Evolutionary conservation across 1,139 yeast genomes (phyloP).

Genomic region (Zhuliangozyma parablackwelliae): DNA sequence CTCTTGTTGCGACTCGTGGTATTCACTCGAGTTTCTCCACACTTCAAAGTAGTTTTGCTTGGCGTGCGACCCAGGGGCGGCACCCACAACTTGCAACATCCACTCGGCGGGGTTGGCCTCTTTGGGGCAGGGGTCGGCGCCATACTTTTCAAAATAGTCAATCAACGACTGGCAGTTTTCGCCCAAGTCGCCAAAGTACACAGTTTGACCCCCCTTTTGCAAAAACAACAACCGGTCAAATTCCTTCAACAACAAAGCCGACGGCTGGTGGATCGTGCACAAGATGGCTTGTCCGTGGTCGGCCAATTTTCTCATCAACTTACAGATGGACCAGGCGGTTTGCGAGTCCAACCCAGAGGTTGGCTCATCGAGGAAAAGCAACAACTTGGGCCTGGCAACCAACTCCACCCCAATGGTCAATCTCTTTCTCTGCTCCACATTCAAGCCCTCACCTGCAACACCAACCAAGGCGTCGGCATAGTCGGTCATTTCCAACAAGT

Average conservation of each 20-base stretch:
- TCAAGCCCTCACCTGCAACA: slow-evolving; percentile 37
- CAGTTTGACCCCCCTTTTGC: slow-evolving; percentile 61
- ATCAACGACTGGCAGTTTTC: slow-evolving; percentile 44
- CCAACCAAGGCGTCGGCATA: slow-evolving; percentile 38
- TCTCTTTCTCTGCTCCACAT: slow-evolving; percentile 35
- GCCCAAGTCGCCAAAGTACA: slow-evolving; percentile 56
- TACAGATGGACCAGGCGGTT: slow-evolving; percentile 64
- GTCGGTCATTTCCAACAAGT: slow-evolving; percentile 27
- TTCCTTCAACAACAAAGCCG: slow-evolving; percentile 63
- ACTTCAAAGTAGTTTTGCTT: slow-evolving; percentile 27
- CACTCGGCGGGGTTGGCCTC: slow-evolving; percentile 53
- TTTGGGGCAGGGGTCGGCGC: slow-evolving; percentile 38
- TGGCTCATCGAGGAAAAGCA: slow-evolving; percentile 80
- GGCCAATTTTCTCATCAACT: slow-evolving; percentile 53
- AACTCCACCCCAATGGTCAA: slow-evolving; percentile 38
- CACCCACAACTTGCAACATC: slow-evolving; percentile 49
- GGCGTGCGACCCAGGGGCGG: slow-evolving; percentile 29
- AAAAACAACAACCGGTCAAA: slow-evolving; percentile 72
- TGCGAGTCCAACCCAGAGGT: slow-evolving; percentile 86
- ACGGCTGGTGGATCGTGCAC: slow-evolving; percentile 79
- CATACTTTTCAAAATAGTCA: slow-evolving; percentile 53
- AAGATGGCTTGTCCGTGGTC: slow-evolving; percentile 65
- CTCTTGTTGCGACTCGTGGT: slow-evolving; percentile 15
- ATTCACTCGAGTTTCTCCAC: slow-evolving; percentile 27
- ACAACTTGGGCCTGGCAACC: slow-evolving; percentile 34